These are phyloP conservation scores for Verticillium dahliae DNA, from an alignment of 2,329 filamentous ascomycete species.

Conservation along the genomic window DNA sequence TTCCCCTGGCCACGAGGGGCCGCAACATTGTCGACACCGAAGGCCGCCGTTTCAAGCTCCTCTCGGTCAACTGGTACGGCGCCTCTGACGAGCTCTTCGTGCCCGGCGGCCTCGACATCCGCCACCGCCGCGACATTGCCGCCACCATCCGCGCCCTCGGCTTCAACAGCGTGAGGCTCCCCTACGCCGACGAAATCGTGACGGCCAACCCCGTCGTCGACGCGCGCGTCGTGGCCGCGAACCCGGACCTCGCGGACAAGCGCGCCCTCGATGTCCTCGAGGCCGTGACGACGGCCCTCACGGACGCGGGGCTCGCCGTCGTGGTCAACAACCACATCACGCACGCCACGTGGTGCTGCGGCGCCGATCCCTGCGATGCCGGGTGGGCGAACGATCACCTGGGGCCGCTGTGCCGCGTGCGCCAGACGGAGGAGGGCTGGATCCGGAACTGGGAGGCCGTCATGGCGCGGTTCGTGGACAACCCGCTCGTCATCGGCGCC, in stretches of 20 bases:
- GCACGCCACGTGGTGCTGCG: constrained; percentile 62
- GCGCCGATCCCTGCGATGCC: constrained; percentile 60
- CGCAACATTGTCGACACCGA: constrained; percentile 53
- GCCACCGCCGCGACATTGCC: constrained; percentile 56
- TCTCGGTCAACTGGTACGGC: constrained; percentile 66
- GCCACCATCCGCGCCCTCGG: constrained; percentile 52
- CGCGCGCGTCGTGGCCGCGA: constrained; percentile 45
- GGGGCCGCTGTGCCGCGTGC: constrained; percentile 51
- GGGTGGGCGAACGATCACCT: constrained; percentile 62
- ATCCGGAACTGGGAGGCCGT: constrained; percentile 60
- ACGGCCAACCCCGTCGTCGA: constrained; percentile 50
- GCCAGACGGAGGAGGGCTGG: constrained; percentile 60
- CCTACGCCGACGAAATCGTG: constrained; percentile 65
- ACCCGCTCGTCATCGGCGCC: constrained; percentile 57
- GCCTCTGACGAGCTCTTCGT: constrained; percentile 62
- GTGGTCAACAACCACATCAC: constrained; percentile 69
- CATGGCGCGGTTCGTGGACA: constrained; percentile 52
- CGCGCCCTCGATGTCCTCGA: constrained; percentile 55
- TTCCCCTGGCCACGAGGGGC: constrained; percentile 54
- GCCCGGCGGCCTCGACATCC: constrained; percentile 55
- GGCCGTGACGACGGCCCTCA: constrained; percentile 52
- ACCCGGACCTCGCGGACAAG: constrained; percentile 50
- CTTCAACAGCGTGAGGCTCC: constrained; percentile 65
- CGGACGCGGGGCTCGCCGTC: constrained; percentile 55
- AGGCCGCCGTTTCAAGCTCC: constrained; percentile 53